Conservation (phyloP, 2,329 filamentous ascomycete genomes). For the Ustulina deusta region DNA sequence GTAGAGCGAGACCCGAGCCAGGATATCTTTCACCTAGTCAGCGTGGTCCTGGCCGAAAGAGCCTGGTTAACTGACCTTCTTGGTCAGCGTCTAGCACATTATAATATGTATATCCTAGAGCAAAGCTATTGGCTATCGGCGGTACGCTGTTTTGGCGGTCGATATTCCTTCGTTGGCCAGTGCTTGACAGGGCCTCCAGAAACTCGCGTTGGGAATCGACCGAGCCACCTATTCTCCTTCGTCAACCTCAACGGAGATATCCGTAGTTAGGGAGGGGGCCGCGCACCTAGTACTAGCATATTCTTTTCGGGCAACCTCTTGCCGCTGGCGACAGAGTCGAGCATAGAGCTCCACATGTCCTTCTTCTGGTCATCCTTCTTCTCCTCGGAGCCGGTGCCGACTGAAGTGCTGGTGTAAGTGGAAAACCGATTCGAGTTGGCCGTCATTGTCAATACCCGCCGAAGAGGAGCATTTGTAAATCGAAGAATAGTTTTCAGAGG, state of each 20-base stretch:
- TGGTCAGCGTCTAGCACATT: slow-evolving; percentile 94
- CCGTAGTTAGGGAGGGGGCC: neutral
- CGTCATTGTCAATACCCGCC: slow-evolving; percentile 57
- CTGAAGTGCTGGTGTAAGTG: slow-evolving; percentile 68
- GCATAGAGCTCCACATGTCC: slow-evolving; percentile 94
- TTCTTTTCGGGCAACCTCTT: slow-evolving; percentile 94
- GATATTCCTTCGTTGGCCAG: slow-evolving; percentile 64
- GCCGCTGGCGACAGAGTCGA: slow-evolving; percentile 89
- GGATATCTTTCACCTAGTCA: slow-evolving; percentile 72
- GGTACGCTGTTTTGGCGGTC: slow-evolving; percentile 73
- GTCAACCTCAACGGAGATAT: slow-evolving; percentile 46
- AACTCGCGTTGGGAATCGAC: slow-evolving; percentile 88
- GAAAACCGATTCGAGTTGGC: slow-evolving; percentile 67
- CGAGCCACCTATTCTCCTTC: slow-evolving; percentile 72
- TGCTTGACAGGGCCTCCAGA: slow-evolving; percentile 72
- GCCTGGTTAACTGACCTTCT: slow-evolving; percentile 73
- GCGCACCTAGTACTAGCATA: slow-evolving; percentile 80
- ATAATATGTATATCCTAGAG: slow-evolving; percentile 93
- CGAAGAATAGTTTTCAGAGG: slow-evolving; percentile 18
- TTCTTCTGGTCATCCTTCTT: slow-evolving; percentile 80
- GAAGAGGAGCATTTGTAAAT: slow-evolving; percentile 44
- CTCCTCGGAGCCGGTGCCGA: slow-evolving; percentile 62
- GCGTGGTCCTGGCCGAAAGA: slow-evolving; percentile 51
- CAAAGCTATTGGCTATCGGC: slow-evolving; percentile 91
- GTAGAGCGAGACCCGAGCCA: slow-evolving; percentile 90